phyloP scores from a whole-genome alignment of 2,329 filamentous ascomycete species.

The Diaporthe longicolla region DNA sequence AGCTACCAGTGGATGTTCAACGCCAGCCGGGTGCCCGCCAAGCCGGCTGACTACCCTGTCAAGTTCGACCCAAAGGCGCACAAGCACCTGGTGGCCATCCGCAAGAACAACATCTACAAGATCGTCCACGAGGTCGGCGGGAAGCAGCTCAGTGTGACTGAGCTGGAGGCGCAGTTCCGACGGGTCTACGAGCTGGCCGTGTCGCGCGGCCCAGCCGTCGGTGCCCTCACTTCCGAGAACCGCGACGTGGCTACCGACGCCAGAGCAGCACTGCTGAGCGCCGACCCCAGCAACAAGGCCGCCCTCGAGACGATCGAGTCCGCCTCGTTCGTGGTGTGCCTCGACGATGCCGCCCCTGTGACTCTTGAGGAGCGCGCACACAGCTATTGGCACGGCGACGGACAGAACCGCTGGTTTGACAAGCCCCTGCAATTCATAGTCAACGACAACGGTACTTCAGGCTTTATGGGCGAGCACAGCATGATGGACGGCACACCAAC shows the following conservation, averaged over 20 bases:
- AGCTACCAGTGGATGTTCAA: constrained; percentile 99
- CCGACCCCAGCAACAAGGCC: constrained; percentile 83
- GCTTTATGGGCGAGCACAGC: constrained; percentile 98
- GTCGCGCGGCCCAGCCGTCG: constrained; percentile 78
- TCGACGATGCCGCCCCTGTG: constrained; percentile 91
- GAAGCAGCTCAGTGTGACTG: constrained; percentile 86
- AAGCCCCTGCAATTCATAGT: constrained; percentile 98
- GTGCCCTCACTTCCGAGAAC: constrained; percentile 90
- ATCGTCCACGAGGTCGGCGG: constrained; percentile 85
- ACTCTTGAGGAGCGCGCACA: constrained; percentile 96
- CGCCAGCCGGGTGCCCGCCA: constrained; percentile 85
- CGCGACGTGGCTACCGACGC: constrained; percentile 93
- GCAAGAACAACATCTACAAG: constrained; percentile 99
- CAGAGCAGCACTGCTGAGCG: constrained; percentile 80
- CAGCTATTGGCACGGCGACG: constrained; percentile 99
- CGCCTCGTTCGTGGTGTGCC: constrained; percentile 90
- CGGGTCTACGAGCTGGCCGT: constrained; percentile 82
- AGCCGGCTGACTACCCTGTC: constrained; percentile 83
- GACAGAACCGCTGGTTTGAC: constrained; percentile 96
- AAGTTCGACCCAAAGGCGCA: constrained; percentile 83
- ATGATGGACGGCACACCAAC: constrained; percentile 99
- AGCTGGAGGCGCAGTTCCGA: constrained; percentile 91
- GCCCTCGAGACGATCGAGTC: constrained; percentile 87
- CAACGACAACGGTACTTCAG: constrained; percentile 97
- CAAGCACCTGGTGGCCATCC: constrained; percentile 89